Evolutionary conservation across 176 grass and related monocot species (phyloP).

Genomic region (Eleusine indica): DNA sequence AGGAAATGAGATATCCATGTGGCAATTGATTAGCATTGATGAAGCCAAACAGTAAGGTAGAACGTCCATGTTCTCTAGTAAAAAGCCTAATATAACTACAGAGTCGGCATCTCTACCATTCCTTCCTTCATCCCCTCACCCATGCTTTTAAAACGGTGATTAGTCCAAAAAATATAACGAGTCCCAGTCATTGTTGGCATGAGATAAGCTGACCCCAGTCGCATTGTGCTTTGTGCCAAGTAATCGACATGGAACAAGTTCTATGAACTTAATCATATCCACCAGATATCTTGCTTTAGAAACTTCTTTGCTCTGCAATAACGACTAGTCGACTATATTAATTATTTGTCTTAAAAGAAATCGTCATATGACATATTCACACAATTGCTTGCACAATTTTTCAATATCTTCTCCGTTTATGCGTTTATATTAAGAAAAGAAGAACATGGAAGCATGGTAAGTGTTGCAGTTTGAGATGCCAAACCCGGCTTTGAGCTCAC

Average conservation of each 20-base stretch:
- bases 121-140: neutral
- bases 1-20: neutral
- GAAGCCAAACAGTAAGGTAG: neutral
- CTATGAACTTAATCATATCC: neutral
- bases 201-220: neutral
- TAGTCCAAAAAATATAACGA: neutral
- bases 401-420: neutral
- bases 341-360: neutral
- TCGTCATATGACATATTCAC: neutral
- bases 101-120: neutral
- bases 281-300: neutral
- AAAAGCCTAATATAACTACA: neutral
- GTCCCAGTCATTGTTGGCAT: neutral
- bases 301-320: neutral
- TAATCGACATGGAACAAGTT: neutral
- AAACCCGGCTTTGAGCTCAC: conserved; percentile 42
- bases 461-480: neutral
- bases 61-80: neutral
- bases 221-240: neutral
- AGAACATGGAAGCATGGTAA: neutral
- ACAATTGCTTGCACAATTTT: neutral
- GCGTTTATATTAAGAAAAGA: neutral
- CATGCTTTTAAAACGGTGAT: neutral
- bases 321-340: neutral
- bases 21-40: neutral